phyloP scores from a whole-genome alignment of 2,329 filamentous ascomycete species.

The Aspergillus fischeri region DNA sequence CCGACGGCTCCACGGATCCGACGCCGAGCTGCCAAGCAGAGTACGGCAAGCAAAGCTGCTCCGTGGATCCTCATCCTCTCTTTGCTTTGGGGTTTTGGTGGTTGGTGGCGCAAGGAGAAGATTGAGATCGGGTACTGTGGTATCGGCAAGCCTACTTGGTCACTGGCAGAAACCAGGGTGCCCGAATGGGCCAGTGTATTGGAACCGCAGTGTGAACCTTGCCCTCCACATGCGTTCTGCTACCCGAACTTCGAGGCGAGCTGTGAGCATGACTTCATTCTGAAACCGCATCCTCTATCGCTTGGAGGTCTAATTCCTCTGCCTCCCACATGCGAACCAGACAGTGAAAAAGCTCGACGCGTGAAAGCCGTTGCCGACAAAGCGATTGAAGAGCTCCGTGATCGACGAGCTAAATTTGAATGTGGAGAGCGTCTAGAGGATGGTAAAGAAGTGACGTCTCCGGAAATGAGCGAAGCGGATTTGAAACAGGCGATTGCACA shows the following conservation, averaged over 20 bases:
- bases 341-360: constrained; percentile 83
- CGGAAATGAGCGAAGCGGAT: constrained; percentile 65
- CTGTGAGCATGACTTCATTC: constrained; percentile 83
- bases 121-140: constrained; percentile 94
- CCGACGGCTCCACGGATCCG: constrained; percentile 16
- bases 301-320: constrained; percentile 77
- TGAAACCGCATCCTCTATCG: constrained; percentile 78
- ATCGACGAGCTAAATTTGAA: constrained; percentile 83
- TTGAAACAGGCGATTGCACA: constrained; percentile 72
- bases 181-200: constrained; percentile 69
- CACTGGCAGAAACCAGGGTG: constrained; percentile 58
- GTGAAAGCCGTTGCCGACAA: constrained; percentile 85
- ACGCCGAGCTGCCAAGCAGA: constrained; percentile 32
- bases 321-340: constrained; percentile 87
- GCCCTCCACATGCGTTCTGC: constrained; percentile 86
- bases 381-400: constrained; percentile 78
- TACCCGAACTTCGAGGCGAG: constrained; percentile 70
- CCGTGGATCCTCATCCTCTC: constrained; percentile 68
- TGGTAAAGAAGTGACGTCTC: constrained; percentile 56
- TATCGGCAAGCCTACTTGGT: constrained; percentile 63
- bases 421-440: constrained; percentile 71
- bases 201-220: constrained; percentile 81
- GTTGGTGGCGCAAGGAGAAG: constrained; percentile 92
- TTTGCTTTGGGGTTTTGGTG: constrained; percentile 66
- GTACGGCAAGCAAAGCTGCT: constrained; percentile 55